A percentile compares a stretch with the other conserved stretches of the same genome.
These are phyloP conservation scores for Malassezia brasiliensis DNA, from an alignment of 1,284 basidiomycete genomes.

Conservation along the genomic window DNA sequence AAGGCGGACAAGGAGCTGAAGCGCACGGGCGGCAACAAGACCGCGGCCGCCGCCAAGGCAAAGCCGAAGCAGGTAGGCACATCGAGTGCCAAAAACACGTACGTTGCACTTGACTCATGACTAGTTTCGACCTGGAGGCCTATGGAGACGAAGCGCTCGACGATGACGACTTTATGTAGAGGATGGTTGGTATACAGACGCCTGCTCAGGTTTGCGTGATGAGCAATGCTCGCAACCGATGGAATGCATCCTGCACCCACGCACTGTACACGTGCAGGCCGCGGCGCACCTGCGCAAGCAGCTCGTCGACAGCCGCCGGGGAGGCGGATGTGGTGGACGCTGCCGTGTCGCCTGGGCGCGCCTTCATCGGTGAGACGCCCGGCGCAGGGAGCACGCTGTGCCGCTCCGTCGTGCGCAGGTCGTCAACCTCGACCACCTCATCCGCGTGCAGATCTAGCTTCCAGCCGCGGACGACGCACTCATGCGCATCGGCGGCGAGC, in stretches of 20 bases:
- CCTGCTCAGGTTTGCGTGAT: slow-evolving; percentile 1
- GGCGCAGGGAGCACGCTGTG: not conserved
- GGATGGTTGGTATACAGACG: slow-evolving; percentile 2
- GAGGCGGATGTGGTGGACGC: not conserved
- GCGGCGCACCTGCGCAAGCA: not conserved
- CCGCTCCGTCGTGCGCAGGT: not conserved
- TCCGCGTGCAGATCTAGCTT: slow-evolving; percentile 18
- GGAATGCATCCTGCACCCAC: slow-evolving; percentile 1
- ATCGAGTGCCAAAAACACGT: slow-evolving; percentile 36
- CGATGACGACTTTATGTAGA: slow-evolving; percentile 47
- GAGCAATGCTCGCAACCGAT: slow-evolving; percentile 3
- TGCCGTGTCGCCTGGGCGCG: not conserved
- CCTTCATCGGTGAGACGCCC: not conserved
- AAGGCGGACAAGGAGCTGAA: slow-evolving; percentile 42
- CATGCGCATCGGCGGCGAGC: slow-evolving; percentile 37
- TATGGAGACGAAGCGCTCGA: slow-evolving; percentile 46
- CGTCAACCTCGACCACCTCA: not conserved
- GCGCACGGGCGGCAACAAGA: slow-evolving; percentile 25
- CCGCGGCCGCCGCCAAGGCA: not conserved
- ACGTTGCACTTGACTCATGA: not conserved
- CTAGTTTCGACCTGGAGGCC: slow-evolving; percentile 35
- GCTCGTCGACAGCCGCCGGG: not conserved
- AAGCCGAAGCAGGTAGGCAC: slow-evolving; percentile 44
- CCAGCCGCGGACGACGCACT: slow-evolving; percentile 38
- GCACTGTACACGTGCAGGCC: not conserved